These are phyloP conservation scores for Albophoma yamanashiensis DNA, from an alignment of 2,329 filamentous ascomycete species.

Conservation along the genomic window DNA sequence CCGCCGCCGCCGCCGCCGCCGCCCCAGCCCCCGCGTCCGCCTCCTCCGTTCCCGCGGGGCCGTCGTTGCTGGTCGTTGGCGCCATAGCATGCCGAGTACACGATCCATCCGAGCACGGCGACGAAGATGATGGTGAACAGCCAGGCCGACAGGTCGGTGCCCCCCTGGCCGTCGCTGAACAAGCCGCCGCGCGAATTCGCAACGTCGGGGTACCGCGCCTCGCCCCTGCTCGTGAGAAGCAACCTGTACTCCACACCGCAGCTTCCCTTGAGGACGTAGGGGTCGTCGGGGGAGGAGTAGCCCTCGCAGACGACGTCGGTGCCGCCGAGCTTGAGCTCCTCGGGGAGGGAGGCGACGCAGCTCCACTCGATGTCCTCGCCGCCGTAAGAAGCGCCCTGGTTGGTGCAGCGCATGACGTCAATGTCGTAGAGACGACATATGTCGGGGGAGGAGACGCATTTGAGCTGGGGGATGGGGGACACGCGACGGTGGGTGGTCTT, in stretches of 20 bases:
- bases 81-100: conserved; percentile 40
- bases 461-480: conserved; percentile 65
- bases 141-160: conserved; percentile 23
- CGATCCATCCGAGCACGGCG: conserved; percentile 48
- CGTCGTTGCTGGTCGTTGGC: conserved; percentile 5
- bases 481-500: conserved; percentile 69
- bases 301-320: conserved; percentile 94
- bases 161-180: conserved; percentile 18
- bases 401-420: conserved; percentile 81
- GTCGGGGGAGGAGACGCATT: conserved; percentile 57
- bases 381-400: conserved; percentile 71
- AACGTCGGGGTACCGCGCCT: conserved; percentile 55
- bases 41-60: conserved; percentile 17
- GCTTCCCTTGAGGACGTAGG: conserved; percentile 80
- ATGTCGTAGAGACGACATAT: conserved; percentile 61
- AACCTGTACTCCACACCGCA: conserved; percentile 88
- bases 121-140: conserved; percentile 55
- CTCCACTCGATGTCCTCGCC: conserved; percentile 83
- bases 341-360: conserved; percentile 55
- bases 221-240: conserved; percentile 65
- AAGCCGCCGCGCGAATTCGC: conserved; percentile 25
- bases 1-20: conserved; percentile 29
- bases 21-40: conserved; percentile 11
- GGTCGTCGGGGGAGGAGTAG: conserved; percentile 65
- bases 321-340: conserved; percentile 59